Evolutionary conservation across 179 eudicot species (phyloP), one percentile per base, ranked within the genome.

Genomic region (Silene coronaria): DNA sequence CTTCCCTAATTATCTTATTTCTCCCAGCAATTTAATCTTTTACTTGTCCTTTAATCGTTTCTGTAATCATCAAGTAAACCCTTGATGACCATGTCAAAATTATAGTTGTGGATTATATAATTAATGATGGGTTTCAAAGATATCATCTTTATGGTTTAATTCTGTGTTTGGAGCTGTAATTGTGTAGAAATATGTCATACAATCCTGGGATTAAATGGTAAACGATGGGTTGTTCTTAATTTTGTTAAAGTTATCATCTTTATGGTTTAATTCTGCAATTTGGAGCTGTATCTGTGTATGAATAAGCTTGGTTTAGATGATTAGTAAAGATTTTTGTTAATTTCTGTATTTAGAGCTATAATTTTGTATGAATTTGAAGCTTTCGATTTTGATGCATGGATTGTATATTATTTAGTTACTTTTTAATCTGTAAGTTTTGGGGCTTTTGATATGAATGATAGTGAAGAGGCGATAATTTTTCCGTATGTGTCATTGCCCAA

Each of bases 41-140:
- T 34, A 32, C 28, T 23, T 59, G 2, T 22, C 45, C 21, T 30
- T 63, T n/a, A 22, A 60, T 36, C 36, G 23, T 28, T 48, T 17
- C 23, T 9, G 46, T 66, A 55, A 55, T 55, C 7, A 17, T 55
- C 59, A n/a, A 11, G 70, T 66, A 34, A 32, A 66, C 34, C 70
- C 70, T 38, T 66, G 23, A 32, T 66, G 10, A 28, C 51, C 45
- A 19, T 67, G 9, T 38, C n/a, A 3, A 13, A 9, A 19, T 4
- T 6, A 5, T 32, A 63, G 23, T 38, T 76, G 28, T 23, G 7
- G 74, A 67, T 76, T 76, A 22, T 26, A 14, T 67, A 16, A 42
- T 19, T 3, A 17, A 16, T 70, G 75, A 70, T 60, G 42, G 79
- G 26, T 70, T 46, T 67, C 65, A 67, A 75, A 67, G 27, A 32